A percentile compares a stretch with the other conserved stretches of the same genome.
Evolutionary conservation across 2,329 filamentous ascomycete species (phyloP).

Genomic region (Colletotrichum tamarilloi): DNA sequence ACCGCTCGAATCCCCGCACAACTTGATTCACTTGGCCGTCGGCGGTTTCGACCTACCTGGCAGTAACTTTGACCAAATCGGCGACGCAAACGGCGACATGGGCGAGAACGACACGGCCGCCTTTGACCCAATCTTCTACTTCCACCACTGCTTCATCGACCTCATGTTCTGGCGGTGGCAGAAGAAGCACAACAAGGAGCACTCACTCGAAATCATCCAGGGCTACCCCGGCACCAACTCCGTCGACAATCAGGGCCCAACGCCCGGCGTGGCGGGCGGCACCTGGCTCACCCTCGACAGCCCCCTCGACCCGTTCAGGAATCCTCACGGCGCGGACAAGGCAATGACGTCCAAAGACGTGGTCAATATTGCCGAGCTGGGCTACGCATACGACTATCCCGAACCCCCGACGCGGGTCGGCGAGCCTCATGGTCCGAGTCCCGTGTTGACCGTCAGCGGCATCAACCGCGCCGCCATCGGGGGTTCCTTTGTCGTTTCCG

Average conservation of each 20-base stretch:
- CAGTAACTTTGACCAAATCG: conserved; percentile 5
- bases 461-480: conserved; percentile 38
- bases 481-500: conserved; percentile 41
- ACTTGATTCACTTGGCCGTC: conserved; percentile 43
- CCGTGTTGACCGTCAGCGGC: conserved; percentile 24
- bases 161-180: conserved; percentile 46
- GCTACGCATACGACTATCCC: conserved; percentile 33
- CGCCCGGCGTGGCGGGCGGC: conserved; percentile 21
- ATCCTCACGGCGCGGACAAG: neutral
- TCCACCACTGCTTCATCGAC: conserved; percentile 47
- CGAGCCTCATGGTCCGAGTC: neutral
- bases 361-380: conserved; percentile 25
- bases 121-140: conserved; percentile 47
- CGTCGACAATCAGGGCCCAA: conserved; percentile 31
- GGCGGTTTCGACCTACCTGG: conserved; percentile 38
- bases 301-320: conserved; percentile 25
- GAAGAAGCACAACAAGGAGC: conserved; percentile 24
- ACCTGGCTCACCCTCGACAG: conserved; percentile 23
- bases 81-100: conserved; percentile 46
- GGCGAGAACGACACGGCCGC: conserved; percentile 49
- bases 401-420: neutral
- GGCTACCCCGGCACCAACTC: conserved; percentile 33
- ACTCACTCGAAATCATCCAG: conserved; percentile 10
- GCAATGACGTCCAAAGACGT: conserved; percentile 6
- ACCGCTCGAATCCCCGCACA: conserved; percentile 42